Evolutionary conservation across 495 filamentous ascomycete genomes (phyloP).

Genomic region (Penicillium soppii): DNA sequence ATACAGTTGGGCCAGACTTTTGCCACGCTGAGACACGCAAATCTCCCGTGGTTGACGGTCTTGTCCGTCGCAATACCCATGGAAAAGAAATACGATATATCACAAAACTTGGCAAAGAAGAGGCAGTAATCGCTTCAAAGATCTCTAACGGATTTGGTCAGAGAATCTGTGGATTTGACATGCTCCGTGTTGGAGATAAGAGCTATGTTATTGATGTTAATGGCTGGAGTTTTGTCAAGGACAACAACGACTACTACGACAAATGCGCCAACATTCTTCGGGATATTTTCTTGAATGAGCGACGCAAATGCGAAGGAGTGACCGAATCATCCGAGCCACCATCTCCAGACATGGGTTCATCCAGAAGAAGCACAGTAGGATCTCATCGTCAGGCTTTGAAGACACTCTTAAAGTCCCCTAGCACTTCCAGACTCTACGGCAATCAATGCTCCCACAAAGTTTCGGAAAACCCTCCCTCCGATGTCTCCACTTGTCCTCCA

Average conservation of each 20-base stretch:
- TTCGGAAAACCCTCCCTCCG: conserved; percentile 40
- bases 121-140: conserved; percentile 79
- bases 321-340: conserved; percentile 33
- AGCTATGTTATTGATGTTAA: conserved; percentile 99
- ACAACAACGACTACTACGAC: conserved; percentile 98
- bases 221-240: conserved; percentile 99
- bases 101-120: conserved; percentile 76
- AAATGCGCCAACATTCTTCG: conserved; percentile 81
- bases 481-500: conserved; percentile 37
- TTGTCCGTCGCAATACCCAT: conserved; percentile 92
- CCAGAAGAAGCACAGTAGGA: conserved; percentile 29
- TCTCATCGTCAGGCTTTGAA: conserved; percentile 50
- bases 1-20: conserved; percentile 90
- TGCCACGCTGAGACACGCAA: conserved; percentile 97
- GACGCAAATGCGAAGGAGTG: conserved; percentile 49
- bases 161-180: conserved; percentile 92
- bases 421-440: conserved; percentile 58
- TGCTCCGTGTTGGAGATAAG: conserved; percentile 80
- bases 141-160: conserved; percentile 94
- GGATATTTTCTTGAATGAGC: conserved; percentile 81
- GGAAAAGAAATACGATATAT: conserved; percentile 97
- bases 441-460: conserved; percentile 41
- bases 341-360: conserved; percentile 30
- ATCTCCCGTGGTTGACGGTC: conserved; percentile 92
- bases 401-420: conserved; percentile 64